phyloP scores from a whole-genome alignment of 1,284 basidiomycete species.

The Rhodotorula sp. region DNA sequence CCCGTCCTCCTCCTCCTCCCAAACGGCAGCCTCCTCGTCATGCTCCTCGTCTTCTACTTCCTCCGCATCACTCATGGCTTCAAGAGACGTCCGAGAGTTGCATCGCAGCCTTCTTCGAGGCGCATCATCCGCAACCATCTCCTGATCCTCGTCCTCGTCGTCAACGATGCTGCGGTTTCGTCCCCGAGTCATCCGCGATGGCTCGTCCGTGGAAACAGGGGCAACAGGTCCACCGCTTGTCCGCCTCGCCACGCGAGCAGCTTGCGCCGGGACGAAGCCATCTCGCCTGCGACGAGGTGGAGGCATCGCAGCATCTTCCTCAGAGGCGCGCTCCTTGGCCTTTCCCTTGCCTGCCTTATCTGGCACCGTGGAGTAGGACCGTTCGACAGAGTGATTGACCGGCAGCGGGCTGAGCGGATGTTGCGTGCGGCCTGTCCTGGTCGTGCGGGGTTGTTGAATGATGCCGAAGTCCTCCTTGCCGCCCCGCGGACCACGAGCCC shows the following conservation, averaged over 20 bases:
- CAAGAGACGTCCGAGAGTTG: too few species aligned
- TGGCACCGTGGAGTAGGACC: not conserved
- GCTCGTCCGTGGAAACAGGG: not conserved
- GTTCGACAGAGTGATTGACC: conserved; percentile 12
- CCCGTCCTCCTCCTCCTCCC: not conserved
- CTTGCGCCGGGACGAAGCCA: not conserved
- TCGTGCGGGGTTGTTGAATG: conserved; percentile 16
- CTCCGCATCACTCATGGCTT: not conserved
- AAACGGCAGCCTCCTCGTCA: not conserved
- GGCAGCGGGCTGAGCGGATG: conserved; percentile 17
- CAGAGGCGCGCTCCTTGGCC: conserved; percentile 16
- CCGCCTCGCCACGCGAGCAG: not conserved
- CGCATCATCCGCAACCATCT: not conserved
- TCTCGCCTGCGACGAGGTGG: not conserved
- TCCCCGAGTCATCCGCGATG: not conserved
- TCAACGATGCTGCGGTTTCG: not conserved
- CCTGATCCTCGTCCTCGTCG: conserved; percentile 1
- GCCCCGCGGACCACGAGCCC: not conserved
- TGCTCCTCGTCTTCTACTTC: not conserved
- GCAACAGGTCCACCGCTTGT: not conserved
- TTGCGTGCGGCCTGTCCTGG: not conserved
- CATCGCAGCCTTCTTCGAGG: not conserved
- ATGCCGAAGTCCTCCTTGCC: conserved; percentile 3
- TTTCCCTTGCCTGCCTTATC: not conserved
- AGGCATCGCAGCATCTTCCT: not conserved